These are phyloP conservation scores for Pyronema omphalodes DNA, from an alignment of 495 filamentous ascomycete species.

Conservation along the genomic window DNA sequence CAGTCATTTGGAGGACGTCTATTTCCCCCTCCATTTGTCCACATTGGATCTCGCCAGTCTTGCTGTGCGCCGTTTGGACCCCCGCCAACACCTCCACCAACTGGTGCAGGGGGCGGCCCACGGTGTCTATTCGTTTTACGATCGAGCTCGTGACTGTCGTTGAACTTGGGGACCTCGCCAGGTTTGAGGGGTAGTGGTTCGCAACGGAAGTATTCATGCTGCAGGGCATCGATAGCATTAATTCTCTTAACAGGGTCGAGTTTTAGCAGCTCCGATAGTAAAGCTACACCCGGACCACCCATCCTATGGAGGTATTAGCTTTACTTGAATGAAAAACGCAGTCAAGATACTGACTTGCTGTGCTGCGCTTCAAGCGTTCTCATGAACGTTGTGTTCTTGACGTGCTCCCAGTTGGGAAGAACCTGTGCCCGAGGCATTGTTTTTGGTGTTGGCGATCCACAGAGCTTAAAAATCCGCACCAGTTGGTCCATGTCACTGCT, in stretches of 20 bases:
- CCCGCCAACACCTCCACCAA: slow-evolving; percentile 69
- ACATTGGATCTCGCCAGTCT: slow-evolving; percentile 24
- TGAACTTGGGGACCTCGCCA: slow-evolving; percentile 67
- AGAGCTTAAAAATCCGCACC: slow-evolving; percentile 79
- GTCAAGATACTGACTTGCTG: slow-evolving; percentile 35
- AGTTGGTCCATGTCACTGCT: slow-evolving; percentile 78
- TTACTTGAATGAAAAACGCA: background rate
- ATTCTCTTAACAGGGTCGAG: slow-evolving; percentile 77
- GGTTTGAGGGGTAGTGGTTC: slow-evolving; percentile 61
- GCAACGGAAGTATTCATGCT: slow-evolving; percentile 78
- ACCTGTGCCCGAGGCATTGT: slow-evolving; percentile 83
- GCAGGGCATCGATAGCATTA: slow-evolving; percentile 84
- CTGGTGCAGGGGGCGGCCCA: slow-evolving; percentile 69
- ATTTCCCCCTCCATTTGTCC: slow-evolving; percentile 25
- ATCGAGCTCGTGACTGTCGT: slow-evolving; percentile 92
- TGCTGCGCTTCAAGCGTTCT: slow-evolving; percentile 56
- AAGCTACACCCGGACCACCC: slow-evolving; percentile 48
- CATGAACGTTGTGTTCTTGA: slow-evolving; percentile 41
- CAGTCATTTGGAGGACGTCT: slow-evolving; percentile 27
- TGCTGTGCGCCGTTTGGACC: slow-evolving; percentile 40
- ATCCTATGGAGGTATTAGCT: slow-evolving; percentile 9
- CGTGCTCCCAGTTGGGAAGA: slow-evolving; percentile 61
- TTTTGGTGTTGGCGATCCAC: slow-evolving; percentile 74
- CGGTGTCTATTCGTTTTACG: slow-evolving; percentile 69
- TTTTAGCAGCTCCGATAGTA: slow-evolving; percentile 65